A percentile compares a stretch with the other conserved stretches of the same genome.
These are phyloP conservation scores for Phytophthora litchii DNA, from an alignment of 352 stramenopile genomes.

Conservation along the genomic window DNA sequence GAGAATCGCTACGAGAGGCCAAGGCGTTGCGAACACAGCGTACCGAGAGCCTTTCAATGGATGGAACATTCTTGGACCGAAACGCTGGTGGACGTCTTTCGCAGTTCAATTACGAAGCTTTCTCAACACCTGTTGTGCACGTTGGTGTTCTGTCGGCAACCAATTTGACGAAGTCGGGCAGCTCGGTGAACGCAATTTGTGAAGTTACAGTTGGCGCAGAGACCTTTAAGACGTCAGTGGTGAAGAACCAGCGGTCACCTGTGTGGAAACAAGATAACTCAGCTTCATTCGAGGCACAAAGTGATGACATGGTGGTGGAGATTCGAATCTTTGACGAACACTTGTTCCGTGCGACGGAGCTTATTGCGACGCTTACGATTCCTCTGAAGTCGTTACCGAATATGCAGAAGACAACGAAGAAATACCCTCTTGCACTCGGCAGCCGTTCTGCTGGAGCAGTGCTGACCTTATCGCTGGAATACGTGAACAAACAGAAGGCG, in stretches of 20 bases:
- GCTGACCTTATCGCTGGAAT: slow-evolving; percentile 80
- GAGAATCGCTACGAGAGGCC: slow-evolving; percentile 56
- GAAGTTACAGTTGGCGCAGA: slow-evolving; percentile 82
- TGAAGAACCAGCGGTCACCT: slow-evolving; percentile 81
- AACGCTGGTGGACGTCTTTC: slow-evolving; percentile 75
- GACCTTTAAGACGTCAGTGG: slow-evolving; percentile 84
- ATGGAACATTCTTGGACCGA: slow-evolving; percentile 72
- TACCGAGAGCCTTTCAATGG: slow-evolving; percentile 68
- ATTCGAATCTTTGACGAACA: slow-evolving; percentile 86
- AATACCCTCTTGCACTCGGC: slow-evolving; percentile 81
- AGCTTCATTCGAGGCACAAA: slow-evolving; percentile 78
- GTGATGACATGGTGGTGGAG: slow-evolving; percentile 84
- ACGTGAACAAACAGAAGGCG: slow-evolving; percentile 86
- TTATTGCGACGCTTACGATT: slow-evolving; percentile 81
- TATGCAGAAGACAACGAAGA: slow-evolving; percentile 85
- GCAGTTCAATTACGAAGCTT: slow-evolving; percentile 88
- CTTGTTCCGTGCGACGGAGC: slow-evolving; percentile 73
- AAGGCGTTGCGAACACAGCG: slow-evolving; percentile 68
- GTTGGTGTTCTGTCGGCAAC: slow-evolving; percentile 81
- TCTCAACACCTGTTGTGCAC: slow-evolving; percentile 81
- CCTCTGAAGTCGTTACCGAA: slow-evolving; percentile 83
- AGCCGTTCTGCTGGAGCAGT: slow-evolving; percentile 79
- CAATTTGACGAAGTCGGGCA: slow-evolving; percentile 78
- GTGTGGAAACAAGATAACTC: slow-evolving; percentile 90
- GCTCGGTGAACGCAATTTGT: slow-evolving; percentile 80